Percentiles rank a stretch among this genome's conserved stretches.
Evolutionary conservation across 75 land plant species (phyloP).

Genomic region (Sequoiadendron giganteum): DNA sequence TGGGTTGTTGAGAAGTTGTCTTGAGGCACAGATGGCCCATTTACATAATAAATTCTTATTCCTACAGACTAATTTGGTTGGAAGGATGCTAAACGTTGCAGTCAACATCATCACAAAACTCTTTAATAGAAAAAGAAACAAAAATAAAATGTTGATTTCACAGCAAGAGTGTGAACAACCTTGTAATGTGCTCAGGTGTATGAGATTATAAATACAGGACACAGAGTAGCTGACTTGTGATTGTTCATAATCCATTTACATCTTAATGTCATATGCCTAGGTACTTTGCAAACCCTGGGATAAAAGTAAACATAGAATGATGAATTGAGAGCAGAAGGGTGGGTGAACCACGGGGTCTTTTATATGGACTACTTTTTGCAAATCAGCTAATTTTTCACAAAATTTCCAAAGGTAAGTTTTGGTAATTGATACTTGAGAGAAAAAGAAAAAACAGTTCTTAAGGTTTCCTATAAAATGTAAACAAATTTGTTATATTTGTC

Average conservation of each 20-base stretch:
- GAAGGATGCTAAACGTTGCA: neutral
- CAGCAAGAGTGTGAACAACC: neutral
- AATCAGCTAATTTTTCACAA: neutral
- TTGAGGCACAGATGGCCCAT: neutral
- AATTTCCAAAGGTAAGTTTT: too few relatives aligned
- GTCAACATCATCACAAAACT: neutral
- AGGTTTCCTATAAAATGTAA: too few relatives aligned
- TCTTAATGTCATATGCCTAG: neutral
- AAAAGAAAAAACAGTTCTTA: too few relatives aligned
- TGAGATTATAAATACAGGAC: neutral
- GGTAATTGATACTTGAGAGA: too few relatives aligned
- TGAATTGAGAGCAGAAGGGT: too few relatives aligned
- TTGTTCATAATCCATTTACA: neutral
- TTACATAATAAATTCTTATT: neutral
- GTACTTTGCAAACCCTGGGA: neutral
- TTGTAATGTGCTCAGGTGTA: neutral
- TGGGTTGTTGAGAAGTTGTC: neutral
- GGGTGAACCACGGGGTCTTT: neutral
- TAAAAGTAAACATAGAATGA: neutral
- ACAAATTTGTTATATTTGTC: too few relatives aligned
- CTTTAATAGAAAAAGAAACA: neutral
- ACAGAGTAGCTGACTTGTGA: neutral
- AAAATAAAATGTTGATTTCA: neutral
- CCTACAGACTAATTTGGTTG: neutral
- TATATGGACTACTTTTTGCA: neutral